These are phyloP conservation scores for Ciborinia camelliae DNA, from an alignment of 2,329 filamentous ascomycete genomes.

Conservation along the genomic window DNA sequence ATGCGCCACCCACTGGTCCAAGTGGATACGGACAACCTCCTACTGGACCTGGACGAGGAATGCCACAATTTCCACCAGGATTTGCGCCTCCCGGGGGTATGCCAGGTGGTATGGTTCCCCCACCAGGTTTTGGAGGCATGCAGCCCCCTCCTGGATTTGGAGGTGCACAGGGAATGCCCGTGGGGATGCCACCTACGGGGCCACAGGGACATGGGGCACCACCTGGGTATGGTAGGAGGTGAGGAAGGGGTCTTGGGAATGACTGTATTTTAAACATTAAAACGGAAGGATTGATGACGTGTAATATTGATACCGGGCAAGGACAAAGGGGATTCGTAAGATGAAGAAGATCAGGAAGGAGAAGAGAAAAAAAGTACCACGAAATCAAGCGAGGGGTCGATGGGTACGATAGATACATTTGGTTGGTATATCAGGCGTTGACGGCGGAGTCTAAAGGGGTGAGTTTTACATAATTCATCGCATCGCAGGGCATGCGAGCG, in stretches of 20 bases:
- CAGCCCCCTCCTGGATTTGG: slow-evolving; percentile 36
- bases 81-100: slow-evolving; percentile 13
- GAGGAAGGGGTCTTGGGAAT: not conserved
- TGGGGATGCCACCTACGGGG: slow-evolving; percentile 32
- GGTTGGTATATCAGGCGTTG: slow-evolving; percentile 14
- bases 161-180: slow-evolving; percentile 28
- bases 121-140: slow-evolving; percentile 24
- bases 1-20: slow-evolving; percentile 44
- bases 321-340: not conserved
- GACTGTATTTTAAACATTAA: not conserved
- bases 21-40: slow-evolving; percentile 7
- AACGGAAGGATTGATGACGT: not conserved
- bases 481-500: too few species aligned
- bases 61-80: slow-evolving; percentile 44
- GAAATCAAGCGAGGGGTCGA: slow-evolving; percentile 1
- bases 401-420: too few species aligned
- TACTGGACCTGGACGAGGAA: not conserved
- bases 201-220: slow-evolving; percentile 27
- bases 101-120: not conserved
- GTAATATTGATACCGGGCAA: not conserved
- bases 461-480: slow-evolving; percentile 1
- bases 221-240: slow-evolving; percentile 15
- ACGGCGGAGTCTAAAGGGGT: slow-evolving; percentile 1
- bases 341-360: not conserved
- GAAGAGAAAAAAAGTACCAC: slow-evolving; percentile 6